Evolutionary conservation across 176 grass and related monocot genomes (phyloP).

Genomic region (Eleusine coracana): DNA sequence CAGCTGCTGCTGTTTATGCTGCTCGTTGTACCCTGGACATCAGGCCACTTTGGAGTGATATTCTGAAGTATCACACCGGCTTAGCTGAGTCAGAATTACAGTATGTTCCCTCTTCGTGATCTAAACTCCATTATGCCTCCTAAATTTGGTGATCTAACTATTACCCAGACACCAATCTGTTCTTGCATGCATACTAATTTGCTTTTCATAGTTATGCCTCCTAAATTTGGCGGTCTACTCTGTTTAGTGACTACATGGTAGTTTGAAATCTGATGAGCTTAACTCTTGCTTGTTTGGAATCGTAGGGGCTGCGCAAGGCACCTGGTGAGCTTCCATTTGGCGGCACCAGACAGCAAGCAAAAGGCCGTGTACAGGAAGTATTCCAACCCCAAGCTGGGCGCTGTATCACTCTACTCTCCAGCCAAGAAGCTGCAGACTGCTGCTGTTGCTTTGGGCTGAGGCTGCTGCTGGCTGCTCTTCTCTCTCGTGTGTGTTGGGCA

Average conservation of each 20-base stretch:
- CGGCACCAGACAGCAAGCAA: constrained; percentile 43
- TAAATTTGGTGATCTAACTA: too few species aligned
- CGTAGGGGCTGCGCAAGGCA: constrained; percentile 52
- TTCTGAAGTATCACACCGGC: constrained; percentile 48
- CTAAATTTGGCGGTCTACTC: too few species aligned
- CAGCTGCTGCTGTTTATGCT: constrained; percentile 46
- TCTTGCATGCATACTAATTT: too few species aligned
- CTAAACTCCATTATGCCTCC: not conserved
- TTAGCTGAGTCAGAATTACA: constrained; percentile 41
- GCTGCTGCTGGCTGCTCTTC: not conserved
- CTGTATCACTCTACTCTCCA: constrained; percentile 44
- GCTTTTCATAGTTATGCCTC: too few species aligned
- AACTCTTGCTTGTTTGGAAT: constrained; percentile 12
- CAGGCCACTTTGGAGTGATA: constrained; percentile 44
- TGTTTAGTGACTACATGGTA: not conserved
- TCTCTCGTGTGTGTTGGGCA: not conserved
- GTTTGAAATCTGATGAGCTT: not conserved
- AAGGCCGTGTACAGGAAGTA: constrained; percentile 60
- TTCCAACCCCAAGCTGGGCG: constrained; percentile 41
- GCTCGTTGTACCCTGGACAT: constrained; percentile 40
- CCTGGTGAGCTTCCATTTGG: constrained; percentile 45
- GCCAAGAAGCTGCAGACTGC: constrained; percentile 18
- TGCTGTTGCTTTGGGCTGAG: not conserved
- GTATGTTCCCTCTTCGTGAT: constrained; percentile 44
- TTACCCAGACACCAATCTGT: too few species aligned